Percentiles rank a stretch among this genome's conserved stretches.
These are phyloP conservation scores for Zygotorulaspora florentina DNA, from an alignment of 805 yeast species.

Conservation along the genomic window DNA sequence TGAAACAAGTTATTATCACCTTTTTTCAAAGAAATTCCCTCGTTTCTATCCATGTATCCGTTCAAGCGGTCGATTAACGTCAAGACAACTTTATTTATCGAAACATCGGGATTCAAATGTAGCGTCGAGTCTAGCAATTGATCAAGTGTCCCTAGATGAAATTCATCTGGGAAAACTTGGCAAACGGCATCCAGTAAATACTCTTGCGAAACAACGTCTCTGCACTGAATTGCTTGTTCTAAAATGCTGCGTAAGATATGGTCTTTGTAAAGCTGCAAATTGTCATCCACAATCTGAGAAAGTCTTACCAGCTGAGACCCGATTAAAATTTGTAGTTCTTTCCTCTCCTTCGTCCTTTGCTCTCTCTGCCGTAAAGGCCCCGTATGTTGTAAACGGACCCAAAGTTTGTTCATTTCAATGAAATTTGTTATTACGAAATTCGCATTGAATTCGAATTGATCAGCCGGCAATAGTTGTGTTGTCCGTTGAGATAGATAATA, in stretches of 20 bases:
- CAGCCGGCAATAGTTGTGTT: conserved; percentile 41
- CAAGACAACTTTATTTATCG: conserved; percentile 58
- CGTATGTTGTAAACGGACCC: conserved; percentile 96
- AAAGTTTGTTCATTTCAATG: conserved; percentile 94
- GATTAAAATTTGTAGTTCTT: conserved; percentile 83
- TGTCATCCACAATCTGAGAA: conserved; percentile 78
- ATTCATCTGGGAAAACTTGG: conserved; percentile 92
- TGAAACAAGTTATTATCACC: conserved; percentile 44
- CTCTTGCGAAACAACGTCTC: conserved; percentile 88
- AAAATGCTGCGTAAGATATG: conserved; percentile 72
- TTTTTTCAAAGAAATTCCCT: conserved; percentile 10
- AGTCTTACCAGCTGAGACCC: conserved; percentile 89
- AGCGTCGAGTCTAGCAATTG: conserved; percentile 60
- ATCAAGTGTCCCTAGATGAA: conserved; percentile 72
- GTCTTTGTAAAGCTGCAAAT: conserved; percentile 41
- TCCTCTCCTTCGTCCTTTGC: conserved; percentile 71
- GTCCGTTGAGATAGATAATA: conserved; percentile 85
- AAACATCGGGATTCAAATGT: conserved; percentile 65
- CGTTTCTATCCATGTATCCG: conserved; percentile 16
- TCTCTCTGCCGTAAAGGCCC: conserved; percentile 83
- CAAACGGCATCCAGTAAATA: conserved; percentile 86
- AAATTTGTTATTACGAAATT: conserved; percentile 81
- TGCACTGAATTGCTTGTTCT: conserved; percentile 89
- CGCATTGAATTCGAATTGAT: conserved; percentile 38
- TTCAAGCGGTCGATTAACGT: conserved; percentile 67